Conservation (phyloP, 1,284 basidiomycete species). For the Leccinum huronense region DNA sequence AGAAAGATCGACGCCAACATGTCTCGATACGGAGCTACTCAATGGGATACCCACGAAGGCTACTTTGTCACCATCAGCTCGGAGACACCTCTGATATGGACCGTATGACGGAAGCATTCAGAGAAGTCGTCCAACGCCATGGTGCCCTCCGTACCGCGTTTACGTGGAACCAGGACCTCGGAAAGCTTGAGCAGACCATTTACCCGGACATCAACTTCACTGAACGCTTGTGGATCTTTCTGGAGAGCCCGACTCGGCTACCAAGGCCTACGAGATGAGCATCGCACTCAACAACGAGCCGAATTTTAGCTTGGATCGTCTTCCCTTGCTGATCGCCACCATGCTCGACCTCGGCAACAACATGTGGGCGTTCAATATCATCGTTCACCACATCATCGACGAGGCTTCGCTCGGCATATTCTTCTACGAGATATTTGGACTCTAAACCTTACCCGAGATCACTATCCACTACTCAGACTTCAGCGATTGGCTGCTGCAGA, state of each 20-base stretch:
- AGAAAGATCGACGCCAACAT: constrained; percentile 27
- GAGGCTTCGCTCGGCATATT: constrained; percentile 30
- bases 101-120: constrained; percentile 25
- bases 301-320: constrained; percentile 24
- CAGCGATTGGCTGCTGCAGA: constrained; percentile 31
- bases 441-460: constrained; percentile 28
- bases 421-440: constrained; percentile 30
- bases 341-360: constrained; percentile 28
- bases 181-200: constrained; percentile 29
- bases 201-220: constrained; percentile 25
- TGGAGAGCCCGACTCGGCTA: constrained; percentile 20
- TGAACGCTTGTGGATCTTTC: constrained; percentile 25
- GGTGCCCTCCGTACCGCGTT: constrained; percentile 30
- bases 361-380: constrained; percentile 28
- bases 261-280: constrained; percentile 32
- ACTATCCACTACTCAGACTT: constrained; percentile 31
- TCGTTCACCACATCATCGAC: constrained; percentile 30
- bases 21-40: constrained; percentile 31
- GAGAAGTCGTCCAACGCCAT: constrained; percentile 27
- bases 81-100: constrained; percentile 28
- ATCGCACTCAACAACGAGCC: constrained; percentile 27
- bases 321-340: constrained; percentile 23
- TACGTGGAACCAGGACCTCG: constrained; percentile 29
- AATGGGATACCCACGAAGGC: constrained; percentile 33
- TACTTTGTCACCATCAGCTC: constrained; percentile 25